phyloP scores from a whole-genome alignment of 169 alveolate species.

The Plasmodium falciparum region DNA sequence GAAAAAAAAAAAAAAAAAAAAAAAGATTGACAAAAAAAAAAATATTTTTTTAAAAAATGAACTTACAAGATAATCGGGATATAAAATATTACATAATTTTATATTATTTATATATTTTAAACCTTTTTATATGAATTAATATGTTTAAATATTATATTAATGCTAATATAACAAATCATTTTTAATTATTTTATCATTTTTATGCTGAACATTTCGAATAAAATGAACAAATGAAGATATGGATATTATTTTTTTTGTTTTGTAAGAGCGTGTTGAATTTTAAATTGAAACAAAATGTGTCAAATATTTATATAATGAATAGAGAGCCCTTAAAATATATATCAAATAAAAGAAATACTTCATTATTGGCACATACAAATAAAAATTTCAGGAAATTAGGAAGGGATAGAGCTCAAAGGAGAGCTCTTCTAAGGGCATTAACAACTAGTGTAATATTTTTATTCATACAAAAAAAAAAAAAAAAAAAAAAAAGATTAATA shows the following conservation, averaged over 20 bases:
- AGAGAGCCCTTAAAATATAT: slow-evolving; percentile 14
- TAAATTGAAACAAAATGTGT: slow-evolving; percentile 21
- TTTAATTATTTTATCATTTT: slow-evolving; percentile 1
- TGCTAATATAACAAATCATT: background rate
- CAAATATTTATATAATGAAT: slow-evolving; percentile 25
- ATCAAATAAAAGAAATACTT: slow-evolving; percentile 32
- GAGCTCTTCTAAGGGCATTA: slow-evolving; percentile 85
- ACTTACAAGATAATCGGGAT: background rate
- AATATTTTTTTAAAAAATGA: no score
- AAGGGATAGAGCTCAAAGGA: slow-evolving; percentile 82
- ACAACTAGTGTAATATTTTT: slow-evolving; percentile 78
- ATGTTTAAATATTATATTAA: background rate
- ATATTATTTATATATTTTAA: no score
- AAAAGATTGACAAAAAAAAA: no score
- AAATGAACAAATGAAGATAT: slow-evolving; percentile 72
- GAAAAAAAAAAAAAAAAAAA: no score
- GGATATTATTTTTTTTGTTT: slow-evolving; percentile 34
- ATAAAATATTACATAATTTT: background rate
- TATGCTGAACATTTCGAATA: slow-evolving; percentile 1
- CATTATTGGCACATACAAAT: slow-evolving; percentile 59
- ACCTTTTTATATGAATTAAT: background rate
- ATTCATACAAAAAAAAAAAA: background rate
- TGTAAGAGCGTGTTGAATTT: slow-evolving; percentile 41
- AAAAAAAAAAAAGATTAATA: no score
- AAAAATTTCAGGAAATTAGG: slow-evolving; percentile 78